Evolutionary conservation across 768 basidiomycete genomes (phyloP), one percentile per base, ranked within the genome.

Genomic region (Pluteus cervinus): DNA sequence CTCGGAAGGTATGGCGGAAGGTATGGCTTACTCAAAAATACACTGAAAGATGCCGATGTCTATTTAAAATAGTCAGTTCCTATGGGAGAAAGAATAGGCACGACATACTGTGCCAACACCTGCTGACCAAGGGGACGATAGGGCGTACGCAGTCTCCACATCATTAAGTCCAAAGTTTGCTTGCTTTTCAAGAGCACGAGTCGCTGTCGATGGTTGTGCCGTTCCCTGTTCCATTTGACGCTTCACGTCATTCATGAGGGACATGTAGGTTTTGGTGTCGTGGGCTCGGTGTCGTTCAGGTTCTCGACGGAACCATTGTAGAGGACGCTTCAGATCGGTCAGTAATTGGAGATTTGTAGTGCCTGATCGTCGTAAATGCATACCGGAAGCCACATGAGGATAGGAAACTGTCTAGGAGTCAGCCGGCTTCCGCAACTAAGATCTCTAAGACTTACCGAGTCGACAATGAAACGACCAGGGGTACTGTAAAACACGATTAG

Each of bases 131-230:
- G 59, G 60, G 3, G 57, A 52, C 4, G 54, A 55, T 11, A 57
- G 47, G 5, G 54, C 54, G 41, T 66, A 72, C 0, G 69, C 67
- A 41, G 62, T 63, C 45, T 69, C 69, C 11, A 65, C 51, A 24
- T 67, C 54, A 18, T 54, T 62, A n/a, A 72, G 54, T 11, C 62
- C 63, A 41, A 66, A 68, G 5, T 66, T 58, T 7, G 43, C 39
- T 38, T 68, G 62, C 23, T 65, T 67, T 40, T 68, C 57, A 2
- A 70, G 51, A 10, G 65, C 61, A 18, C 63, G 58, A 28, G 44
- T 60, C 1, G 61, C 61, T 37, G 67, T 69, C 21, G 65, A 56
- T 3, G 53, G 47, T 17, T 47, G 49, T 0, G 54, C 56, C 1
- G 42, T 42, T n/a, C 52, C 55, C 17, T 39, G 38, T 12, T 33